A percentile compares a stretch with the other conserved stretches of the same genome.
These are phyloP conservation scores for Auricularia sp. DNA, from an alignment of 768 basidiomycete species.

Conservation along the genomic window DNA sequence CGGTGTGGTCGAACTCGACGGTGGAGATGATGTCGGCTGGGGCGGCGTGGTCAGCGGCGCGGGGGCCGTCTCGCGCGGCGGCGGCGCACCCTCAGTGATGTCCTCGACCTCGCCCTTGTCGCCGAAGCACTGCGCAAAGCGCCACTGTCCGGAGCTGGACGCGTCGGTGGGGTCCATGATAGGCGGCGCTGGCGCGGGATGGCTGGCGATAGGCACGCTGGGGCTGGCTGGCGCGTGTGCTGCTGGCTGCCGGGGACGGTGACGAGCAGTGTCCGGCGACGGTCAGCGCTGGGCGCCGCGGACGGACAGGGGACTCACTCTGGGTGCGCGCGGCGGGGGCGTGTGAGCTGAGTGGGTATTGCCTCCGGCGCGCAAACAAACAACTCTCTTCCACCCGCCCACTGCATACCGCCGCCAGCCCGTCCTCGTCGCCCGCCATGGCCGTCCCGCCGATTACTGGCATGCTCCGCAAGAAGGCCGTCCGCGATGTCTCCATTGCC, in stretches of 20 bases:
- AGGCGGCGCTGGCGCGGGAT: slow-evolving; percentile 9
- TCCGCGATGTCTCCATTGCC: slow-evolving; percentile 68
- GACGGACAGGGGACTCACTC: no score
- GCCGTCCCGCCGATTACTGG: slow-evolving; percentile 86
- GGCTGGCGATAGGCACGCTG: slow-evolving; percentile 18
- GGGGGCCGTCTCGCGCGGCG: slow-evolving; percentile 7
- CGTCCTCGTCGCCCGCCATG: slow-evolving; percentile 32
- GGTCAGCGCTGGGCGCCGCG: no score
- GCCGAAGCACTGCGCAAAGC: slow-evolving; percentile 99
- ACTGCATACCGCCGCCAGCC: slow-evolving; percentile 13
- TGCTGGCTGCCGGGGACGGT: neutral
- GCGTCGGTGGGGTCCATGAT: slow-evolving; percentile 71
- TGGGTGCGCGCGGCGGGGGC: no score
- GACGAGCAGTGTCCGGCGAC: neutral
- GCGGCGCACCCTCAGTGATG: slow-evolving; percentile 84
- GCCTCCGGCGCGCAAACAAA: neutral
- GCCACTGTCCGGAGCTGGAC: slow-evolving; percentile 81
- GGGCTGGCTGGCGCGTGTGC: slow-evolving; percentile 1
- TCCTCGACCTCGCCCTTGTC: slow-evolving; percentile 99
- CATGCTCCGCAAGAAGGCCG: slow-evolving; percentile 86
- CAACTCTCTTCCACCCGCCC: slow-evolving; percentile 1
- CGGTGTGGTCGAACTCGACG: slow-evolving; percentile 98
- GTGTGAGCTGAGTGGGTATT: neutral
- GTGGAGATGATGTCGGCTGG: slow-evolving; percentile 99
- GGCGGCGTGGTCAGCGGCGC: slow-evolving; percentile 11